Conservation (phyloP, 2,329 filamentous ascomycete genomes). For the Lanzia echinophila region DNA sequence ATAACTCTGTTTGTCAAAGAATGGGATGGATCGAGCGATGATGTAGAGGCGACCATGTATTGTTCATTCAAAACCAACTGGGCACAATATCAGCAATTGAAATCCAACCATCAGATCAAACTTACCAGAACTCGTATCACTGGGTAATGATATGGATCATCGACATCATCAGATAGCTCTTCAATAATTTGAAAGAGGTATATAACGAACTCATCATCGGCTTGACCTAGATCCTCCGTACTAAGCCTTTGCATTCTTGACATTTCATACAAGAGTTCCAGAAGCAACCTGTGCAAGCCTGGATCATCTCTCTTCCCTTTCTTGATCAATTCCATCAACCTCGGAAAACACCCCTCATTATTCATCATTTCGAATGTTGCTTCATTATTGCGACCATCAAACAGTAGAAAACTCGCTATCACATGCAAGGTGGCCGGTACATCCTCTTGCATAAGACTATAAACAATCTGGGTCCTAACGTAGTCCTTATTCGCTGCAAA, state of each 20-base stretch:
- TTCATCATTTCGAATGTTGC: slow-evolving; percentile 81
- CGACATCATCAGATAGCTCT: slow-evolving; percentile 73
- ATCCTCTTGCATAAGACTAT: slow-evolving; percentile 86
- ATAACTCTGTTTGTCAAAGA: slow-evolving; percentile 86
- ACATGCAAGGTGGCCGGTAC: slow-evolving; percentile 73
- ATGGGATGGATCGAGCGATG: slow-evolving; percentile 27
- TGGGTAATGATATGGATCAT: slow-evolving; percentile 93
- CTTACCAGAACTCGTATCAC: slow-evolving; percentile 86
- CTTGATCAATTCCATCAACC: slow-evolving; percentile 74
- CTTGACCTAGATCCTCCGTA: slow-evolving; percentile 67
- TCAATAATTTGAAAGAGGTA: slow-evolving; percentile 86
- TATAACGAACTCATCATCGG: slow-evolving; percentile 73
- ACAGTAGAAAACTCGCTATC: slow-evolving; percentile 75
- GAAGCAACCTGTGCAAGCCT: slow-evolving; percentile 68
- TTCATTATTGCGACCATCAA: slow-evolving; percentile 77
- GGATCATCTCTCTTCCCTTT: slow-evolving; percentile 57
- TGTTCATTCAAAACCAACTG: slow-evolving; percentile 96
- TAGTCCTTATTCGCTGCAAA: slow-evolving; percentile 75
- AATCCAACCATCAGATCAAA: slow-evolving; percentile 14
- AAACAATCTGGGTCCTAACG: slow-evolving; percentile 86
- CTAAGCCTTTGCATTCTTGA: slow-evolving; percentile 80
- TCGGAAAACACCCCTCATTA: slow-evolving; percentile 72
- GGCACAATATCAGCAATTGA: slow-evolving; percentile 18
- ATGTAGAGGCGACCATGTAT: slow-evolving; percentile 76
- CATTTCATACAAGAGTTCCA: slow-evolving; percentile 95